A percentile compares a stretch with the other conserved stretches of the same genome.
phyloP scores from a whole-genome alignment of 169 alveolate genomes.

The Besnoitia besnoiti region DNA sequence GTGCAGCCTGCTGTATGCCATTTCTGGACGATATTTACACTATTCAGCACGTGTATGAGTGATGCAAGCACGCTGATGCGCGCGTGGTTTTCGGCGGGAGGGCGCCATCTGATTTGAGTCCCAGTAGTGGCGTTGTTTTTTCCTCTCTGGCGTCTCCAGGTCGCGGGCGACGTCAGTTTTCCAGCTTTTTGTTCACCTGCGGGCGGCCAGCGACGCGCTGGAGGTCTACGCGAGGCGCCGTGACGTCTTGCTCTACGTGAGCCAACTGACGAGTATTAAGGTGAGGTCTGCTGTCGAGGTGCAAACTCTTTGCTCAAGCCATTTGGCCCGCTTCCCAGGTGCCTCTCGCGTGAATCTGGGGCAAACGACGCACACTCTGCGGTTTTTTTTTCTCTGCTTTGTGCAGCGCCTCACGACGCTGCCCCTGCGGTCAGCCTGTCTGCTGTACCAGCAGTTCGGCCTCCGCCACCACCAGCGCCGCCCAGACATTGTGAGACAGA shows the following conservation, averaged over 20 bases:
- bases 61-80: no score
- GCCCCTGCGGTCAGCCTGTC: conserved; percentile 48
- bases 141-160: background rate
- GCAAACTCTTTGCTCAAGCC: background rate
- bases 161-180: conserved; percentile 24
- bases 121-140: no score
- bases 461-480: conserved; percentile 8
- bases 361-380: no score
- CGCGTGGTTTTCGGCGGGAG: no score
- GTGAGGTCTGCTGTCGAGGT: background rate
- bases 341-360: no score
- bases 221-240: conserved; percentile 35
- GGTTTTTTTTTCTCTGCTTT: background rate
- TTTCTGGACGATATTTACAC: no score
- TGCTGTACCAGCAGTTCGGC: conserved; percentile 52
- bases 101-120: no score
- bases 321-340: background rate
- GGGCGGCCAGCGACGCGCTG: conserved; percentile 57
- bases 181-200: conserved; percentile 40
- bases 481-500: background rate
- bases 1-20: no score
- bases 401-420: conserved; percentile 47
- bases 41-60: no score
- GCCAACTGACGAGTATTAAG: background rate
- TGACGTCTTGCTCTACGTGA: conserved; percentile 36